Evolutionary conservation across 2,329 filamentous ascomycete species (phyloP).

Genomic region (Xylariaceae sp.): DNA sequence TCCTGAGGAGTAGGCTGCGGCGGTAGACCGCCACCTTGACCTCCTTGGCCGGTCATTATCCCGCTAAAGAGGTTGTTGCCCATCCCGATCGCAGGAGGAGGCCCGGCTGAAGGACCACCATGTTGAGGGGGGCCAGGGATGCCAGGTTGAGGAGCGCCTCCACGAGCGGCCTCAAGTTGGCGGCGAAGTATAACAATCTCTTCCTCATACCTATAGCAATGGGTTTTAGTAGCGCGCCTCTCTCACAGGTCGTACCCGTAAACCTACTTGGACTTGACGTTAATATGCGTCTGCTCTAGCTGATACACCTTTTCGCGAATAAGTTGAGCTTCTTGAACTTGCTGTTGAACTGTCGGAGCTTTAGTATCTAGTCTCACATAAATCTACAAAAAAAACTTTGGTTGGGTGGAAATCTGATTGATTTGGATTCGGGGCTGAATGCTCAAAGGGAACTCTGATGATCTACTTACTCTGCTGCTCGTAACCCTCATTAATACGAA

Average conservation of each 20-base stretch:
- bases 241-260: neutral
- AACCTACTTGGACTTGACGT: conserved; percentile 86
- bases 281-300: conserved; percentile 86
- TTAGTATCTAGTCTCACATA: conserved; percentile 25
- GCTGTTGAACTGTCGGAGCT: conserved; percentile 70
- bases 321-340: conserved; percentile 93
- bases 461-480: conserved; percentile 85
- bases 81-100: conserved; percentile 86
- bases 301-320: conserved; percentile 91
- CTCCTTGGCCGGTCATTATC: conserved; percentile 88
- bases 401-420: neutral
- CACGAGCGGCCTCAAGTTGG: conserved; percentile 79
- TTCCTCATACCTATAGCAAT: conserved; percentile 77
- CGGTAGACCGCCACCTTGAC: conserved; percentile 82
- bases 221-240: conserved; percentile 9
- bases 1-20: conserved; percentile 67
- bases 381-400: conserved; percentile 14
- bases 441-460: conserved; percentile 1
- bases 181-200: conserved; percentile 84
- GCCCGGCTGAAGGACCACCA: conserved; percentile 66
- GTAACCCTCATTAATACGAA: conserved; percentile 80
- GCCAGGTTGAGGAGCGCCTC: conserved; percentile 57
- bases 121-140: conserved; percentile 75
- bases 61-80: conserved; percentile 92
- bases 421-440: neutral